phyloP scores from a whole-genome alignment of 1,139 yeast genomes.

The Zygosaccharomyces sapae region DNA sequence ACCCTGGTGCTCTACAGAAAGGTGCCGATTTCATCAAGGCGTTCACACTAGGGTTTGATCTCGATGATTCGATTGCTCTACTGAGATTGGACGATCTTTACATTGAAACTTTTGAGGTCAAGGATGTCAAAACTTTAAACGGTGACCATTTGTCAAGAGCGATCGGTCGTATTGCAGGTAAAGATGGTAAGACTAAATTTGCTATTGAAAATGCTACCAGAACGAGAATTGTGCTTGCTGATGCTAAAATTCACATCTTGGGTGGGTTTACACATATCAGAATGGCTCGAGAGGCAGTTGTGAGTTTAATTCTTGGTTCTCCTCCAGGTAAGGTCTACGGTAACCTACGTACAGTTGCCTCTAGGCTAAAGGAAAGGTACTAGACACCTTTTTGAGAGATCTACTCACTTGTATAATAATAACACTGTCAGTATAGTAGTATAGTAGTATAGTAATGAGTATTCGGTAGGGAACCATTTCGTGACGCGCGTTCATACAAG shows the following conservation, averaged over 20 bases:
- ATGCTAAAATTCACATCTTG: slow-evolving; percentile 88
- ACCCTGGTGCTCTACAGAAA: slow-evolving; percentile 91
- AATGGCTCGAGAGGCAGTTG: slow-evolving; percentile 97
- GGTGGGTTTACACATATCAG: slow-evolving; percentile 97
- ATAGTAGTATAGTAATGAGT: neutral
- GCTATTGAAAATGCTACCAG: slow-evolving; percentile 98
- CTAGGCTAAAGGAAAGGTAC: slow-evolving; percentile 94
- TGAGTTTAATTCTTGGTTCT: slow-evolving; percentile 88
- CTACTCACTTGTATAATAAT: slow-evolving; percentile 3
- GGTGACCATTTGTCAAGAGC: slow-evolving; percentile 98
- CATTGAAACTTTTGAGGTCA: slow-evolving; percentile 93
- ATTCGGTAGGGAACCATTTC: slow-evolving; percentile 5
- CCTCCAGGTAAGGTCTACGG: slow-evolving; percentile 99
- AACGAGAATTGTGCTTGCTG: slow-evolving; percentile 96
- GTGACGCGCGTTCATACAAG: slow-evolving; percentile 4
- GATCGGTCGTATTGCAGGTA: slow-evolving; percentile 98
- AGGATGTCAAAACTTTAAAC: slow-evolving; percentile 89
- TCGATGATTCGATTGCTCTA: slow-evolving; percentile 94
- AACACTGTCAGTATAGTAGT: neutral
- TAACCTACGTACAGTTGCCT: slow-evolving; percentile 91
- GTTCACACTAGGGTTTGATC: slow-evolving; percentile 90
- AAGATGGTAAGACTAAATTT: slow-evolving; percentile 97
- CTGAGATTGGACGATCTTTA: slow-evolving; percentile 91
- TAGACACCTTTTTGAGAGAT: slow-evolving; percentile 33
- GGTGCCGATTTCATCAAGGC: slow-evolving; percentile 97